Percentiles rank a stretch among this genome's conserved stretches.
These are phyloP conservation scores for Trichoderma breve DNA, from an alignment of 2,329 filamentous ascomycete species.

Conservation along the genomic window DNA sequence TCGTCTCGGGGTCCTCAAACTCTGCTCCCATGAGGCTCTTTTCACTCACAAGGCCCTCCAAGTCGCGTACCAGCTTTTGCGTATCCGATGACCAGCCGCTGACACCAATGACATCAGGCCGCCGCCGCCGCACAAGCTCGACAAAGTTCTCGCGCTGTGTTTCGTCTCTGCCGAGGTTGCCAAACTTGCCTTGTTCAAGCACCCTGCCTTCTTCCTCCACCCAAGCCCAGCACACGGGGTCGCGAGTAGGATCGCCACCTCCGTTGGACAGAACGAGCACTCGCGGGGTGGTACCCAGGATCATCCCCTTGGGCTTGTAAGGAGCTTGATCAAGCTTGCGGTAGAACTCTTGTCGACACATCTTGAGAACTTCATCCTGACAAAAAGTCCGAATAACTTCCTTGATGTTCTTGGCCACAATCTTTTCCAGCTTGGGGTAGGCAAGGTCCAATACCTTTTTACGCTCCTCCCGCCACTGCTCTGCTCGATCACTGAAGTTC, in stretches of 20 bases:
- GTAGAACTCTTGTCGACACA: conserved; percentile 84
- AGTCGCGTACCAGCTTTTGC: conserved; percentile 74
- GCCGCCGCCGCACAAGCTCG: conserved; percentile 73
- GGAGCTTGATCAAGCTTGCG: conserved; percentile 92
- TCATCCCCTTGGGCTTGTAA: conserved; percentile 90
- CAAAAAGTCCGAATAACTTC: conserved; percentile 91
- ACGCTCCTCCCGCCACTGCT: conserved; percentile 90
- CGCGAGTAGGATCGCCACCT: conserved; percentile 67
- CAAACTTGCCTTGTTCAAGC: conserved; percentile 83
- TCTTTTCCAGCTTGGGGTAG: conserved; percentile 74
- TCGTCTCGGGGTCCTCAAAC: conserved; percentile 77
- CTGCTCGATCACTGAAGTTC: conserved; percentile 90
- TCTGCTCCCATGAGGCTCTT: conserved; percentile 74
- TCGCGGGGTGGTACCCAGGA: conserved; percentile 81
- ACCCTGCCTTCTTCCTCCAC: conserved; percentile 90
- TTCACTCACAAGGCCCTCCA: conserved; percentile 75
- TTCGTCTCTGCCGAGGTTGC: conserved; percentile 71
- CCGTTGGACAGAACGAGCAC: conserved; percentile 87
- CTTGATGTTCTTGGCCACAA: conserved; percentile 90
- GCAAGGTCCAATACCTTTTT: conserved; percentile 81
- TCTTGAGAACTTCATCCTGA: conserved; percentile 85
- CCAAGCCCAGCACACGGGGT: conserved; percentile 87
- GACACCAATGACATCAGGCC: conserved; percentile 86
- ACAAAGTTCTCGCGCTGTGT: conserved; percentile 67
- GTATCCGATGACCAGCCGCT: conserved; percentile 88